These are phyloP conservation scores for Annulohypoxylon truncatum DNA, from an alignment of 2,329 filamentous ascomycete genomes.

Conservation along the genomic window DNA sequence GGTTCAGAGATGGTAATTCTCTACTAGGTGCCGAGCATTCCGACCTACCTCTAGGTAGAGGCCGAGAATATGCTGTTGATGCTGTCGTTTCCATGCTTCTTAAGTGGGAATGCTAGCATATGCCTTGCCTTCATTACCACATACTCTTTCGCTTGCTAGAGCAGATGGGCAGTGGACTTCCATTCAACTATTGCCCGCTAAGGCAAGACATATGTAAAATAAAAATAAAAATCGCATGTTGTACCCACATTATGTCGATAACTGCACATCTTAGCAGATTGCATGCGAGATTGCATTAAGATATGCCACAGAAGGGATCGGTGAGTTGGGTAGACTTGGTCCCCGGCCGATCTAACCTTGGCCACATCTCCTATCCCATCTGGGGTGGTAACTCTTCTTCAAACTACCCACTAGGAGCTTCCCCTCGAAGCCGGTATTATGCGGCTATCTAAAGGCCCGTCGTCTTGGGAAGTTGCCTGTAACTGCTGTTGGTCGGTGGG, in stretches of 20 bases:
- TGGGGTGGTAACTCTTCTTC: conserved; percentile 10
- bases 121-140: conserved; percentile 17
- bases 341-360: conserved; percentile 30
- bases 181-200: conserved; percentile 32
- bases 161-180: conserved; percentile 16
- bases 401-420: conserved; percentile 12
- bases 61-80: conserved; percentile 5
- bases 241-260: conserved; percentile 27
- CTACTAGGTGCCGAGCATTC: conserved; percentile 46
- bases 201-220: conserved; percentile 37
- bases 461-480: conserved; percentile 16
- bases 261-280: conserved; percentile 23
- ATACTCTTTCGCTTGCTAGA: conserved; percentile 4
- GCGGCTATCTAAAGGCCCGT: conserved; percentile 19
- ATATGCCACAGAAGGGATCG: conserved; percentile 28
- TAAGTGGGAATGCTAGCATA: conserved; percentile 11
- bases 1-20: conserved; percentile 19
- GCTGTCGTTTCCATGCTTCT: conserved; percentile 9
- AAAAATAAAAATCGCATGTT: conserved; percentile 23
- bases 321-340: conserved; percentile 31
- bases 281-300: conserved; percentile 32
- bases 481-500: conserved; percentile 24
- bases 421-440: conserved; percentile 16
- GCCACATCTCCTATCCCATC: conserved; percentile 30
- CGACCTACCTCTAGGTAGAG: conserved; percentile 26